phyloP scores from a whole-genome alignment of 2,329 filamentous ascomycete species.

The Cladosporium sp. region DNA sequence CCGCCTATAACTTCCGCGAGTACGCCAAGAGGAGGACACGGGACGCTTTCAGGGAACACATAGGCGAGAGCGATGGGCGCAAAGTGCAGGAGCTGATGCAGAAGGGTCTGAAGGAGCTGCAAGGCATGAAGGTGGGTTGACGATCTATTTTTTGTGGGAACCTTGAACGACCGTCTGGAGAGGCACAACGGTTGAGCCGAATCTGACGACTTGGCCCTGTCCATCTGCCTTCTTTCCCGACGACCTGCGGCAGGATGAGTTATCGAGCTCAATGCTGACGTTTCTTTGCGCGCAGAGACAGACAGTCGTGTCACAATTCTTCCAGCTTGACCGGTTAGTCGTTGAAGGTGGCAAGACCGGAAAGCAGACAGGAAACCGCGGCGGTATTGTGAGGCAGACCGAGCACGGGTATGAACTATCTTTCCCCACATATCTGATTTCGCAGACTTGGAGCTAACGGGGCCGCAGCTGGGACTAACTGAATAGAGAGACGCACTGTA shows the following conservation, averaged over 20 bases:
- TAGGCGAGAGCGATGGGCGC: conserved; percentile 63
- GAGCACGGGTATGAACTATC: conserved; percentile 62
- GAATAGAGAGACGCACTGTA: too few species aligned
- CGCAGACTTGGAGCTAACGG: neutral
- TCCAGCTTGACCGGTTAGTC: conserved; percentile 82
- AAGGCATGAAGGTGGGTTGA: conserved; percentile 77
- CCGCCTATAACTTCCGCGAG: conserved; percentile 95
- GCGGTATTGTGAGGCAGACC: conserved; percentile 67
- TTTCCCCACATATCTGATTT: neutral
- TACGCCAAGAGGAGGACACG: conserved; percentile 86
- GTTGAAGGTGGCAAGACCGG: conserved; percentile 81
- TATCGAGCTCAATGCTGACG: conserved; percentile 30
- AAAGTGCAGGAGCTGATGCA: conserved; percentile 83
- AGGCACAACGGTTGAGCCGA: too few species aligned
- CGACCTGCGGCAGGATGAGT: too few species aligned
- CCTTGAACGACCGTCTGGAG: too few species aligned
- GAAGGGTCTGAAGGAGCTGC: conserved; percentile 77
- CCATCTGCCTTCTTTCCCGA: too few species aligned
- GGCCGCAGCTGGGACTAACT: conserved; percentile 3
- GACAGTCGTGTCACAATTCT: conserved; percentile 92
- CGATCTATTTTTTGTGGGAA: neutral
- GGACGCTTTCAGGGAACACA: conserved; percentile 83
- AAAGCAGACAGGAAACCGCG: conserved; percentile 62
- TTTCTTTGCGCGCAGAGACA: conserved; percentile 62
- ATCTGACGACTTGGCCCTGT: too few species aligned